Base-by-base conservation (phyloP, 345 rosid species). In the Rhizophora apiculata region DNA sequence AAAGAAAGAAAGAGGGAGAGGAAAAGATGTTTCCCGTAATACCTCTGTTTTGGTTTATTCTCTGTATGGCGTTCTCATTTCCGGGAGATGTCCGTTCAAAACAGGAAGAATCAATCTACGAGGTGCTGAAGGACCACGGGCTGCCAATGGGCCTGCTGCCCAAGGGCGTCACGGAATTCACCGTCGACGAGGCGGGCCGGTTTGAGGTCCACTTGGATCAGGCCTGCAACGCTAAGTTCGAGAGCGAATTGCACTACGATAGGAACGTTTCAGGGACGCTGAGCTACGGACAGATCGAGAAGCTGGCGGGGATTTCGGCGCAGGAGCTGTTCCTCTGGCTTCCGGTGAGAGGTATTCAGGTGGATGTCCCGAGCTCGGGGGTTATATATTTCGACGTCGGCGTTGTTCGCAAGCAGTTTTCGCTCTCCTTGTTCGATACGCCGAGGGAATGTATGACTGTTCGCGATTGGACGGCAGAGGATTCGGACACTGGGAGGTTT, bases 321-420 rank as follows among this genome's bases (percentile, higher is more conserved):
- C 93, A 91, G 74, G 98, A 94, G 72, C 75, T 94, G 18, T 94
- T 91, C 68, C 75, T 94, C 60, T 94, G 97, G 96, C 86, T 94
- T 79, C 93, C 89, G 36, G 97, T 94, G 4, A 91, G 82, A 72
- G 88, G 83, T 49, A 88, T 94, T 55, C 86, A 90, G 48, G 96
- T 91, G 51, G 98, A 94, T 68, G 72, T 91, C 1, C 97, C 97
- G 0, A 86, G 92, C 74, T 91, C 98, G 22, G 98, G 98, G 3
- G 73, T 89, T 18, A 94, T 94, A 5, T 85, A 88, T 77, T 94
- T 94, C 64, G 97, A 94, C 46, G 95, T 91, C n/a, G 96, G 96
- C 54, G 96, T 91, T 60, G 89, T 91, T 69, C 81, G 22, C 24
- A 91, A 94, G 82, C 96, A 94, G 73, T 91, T 88, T 66, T 80